Base-by-base conservation (phyloP, 345 rosid species). In the Brassica napus region DNA sequence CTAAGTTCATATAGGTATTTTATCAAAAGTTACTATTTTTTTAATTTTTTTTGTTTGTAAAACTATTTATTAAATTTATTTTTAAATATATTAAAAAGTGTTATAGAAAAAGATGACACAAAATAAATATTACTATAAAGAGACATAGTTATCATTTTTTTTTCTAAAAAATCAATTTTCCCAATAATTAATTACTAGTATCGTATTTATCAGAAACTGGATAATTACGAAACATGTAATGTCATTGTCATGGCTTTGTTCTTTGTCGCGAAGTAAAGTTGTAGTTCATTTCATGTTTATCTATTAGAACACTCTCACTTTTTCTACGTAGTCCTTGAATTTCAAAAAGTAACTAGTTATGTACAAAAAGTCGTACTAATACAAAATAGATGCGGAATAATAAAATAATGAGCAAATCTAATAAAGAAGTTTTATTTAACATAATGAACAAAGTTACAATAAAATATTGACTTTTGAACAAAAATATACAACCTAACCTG, bases 171-270 rank as follows among this genome's bases (percentile, higher is more conserved):
- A 23, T 1, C 2, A 23, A 23, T 1, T 23, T 23, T 23, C 24
- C 24, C 24, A 23, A 23, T 23, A 23, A 23, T 1, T 23, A 23
- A 39, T 28, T 39, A 39, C 11, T 5, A 24, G 15, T 72, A 23
- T 34, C 14, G 57, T 49, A 67, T 68, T 44, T 73, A 47, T 18
- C 1, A 11, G 23, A 64, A 64, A 18, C 6, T 58, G 67, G 55
- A 75, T 34, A 10, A 55, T 39, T 54, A 34, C 0, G 65, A 71
- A 62, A 54, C 59, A 71, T 58, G 62, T 63, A 63, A 16, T 64
- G 81, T 71, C 81, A 71, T 26, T 71, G 76, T 71, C 81, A 37
- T n/a, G 55, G 76, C 68, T 39, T 15, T 68, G 31, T 66, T 76
- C 31, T 39, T 64, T 77, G 76, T 77, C 76, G 59, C 76, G 16